These are phyloP conservation scores for Adansonia digitata DNA, from an alignment of 345 rosid genomes.

Conservation along the genomic window DNA sequence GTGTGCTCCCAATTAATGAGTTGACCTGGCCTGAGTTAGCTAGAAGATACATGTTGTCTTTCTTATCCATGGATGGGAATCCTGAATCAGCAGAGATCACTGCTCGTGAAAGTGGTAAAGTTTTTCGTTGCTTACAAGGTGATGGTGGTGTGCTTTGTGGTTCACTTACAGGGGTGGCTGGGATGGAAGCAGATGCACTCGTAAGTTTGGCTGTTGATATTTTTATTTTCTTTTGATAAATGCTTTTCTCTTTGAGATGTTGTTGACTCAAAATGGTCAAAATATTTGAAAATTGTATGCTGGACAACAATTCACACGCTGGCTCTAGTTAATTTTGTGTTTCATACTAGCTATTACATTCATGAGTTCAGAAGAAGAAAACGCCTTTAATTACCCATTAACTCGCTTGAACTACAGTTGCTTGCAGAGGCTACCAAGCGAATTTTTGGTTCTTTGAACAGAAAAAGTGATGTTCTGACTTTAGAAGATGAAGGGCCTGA, in stretches of 20 bases:
- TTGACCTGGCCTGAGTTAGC: constrained; percentile 96
- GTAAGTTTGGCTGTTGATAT: constrained; percentile 45
- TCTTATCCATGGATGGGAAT: constrained; percentile 77
- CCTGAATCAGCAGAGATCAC: constrained; percentile 79
- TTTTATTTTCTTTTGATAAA: background rate
- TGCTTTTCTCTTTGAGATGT: background rate
- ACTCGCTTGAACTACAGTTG: constrained; percentile 55
- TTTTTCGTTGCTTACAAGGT: constrained; percentile 89
- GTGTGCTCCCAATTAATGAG: constrained; percentile 79
- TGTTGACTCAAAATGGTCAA: background rate
- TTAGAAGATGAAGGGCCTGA: constrained; percentile 66
- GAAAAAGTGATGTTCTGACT: constrained; percentile 49
- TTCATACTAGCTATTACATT: background rate
- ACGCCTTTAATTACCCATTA: constrained; percentile 16
- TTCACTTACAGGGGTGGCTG: constrained; percentile 85
- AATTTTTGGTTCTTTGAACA: constrained; percentile 56
- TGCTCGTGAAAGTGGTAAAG: constrained; percentile 80
- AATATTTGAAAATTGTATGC: background rate
- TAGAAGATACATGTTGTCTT: constrained; percentile 75
- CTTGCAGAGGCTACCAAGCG: constrained; percentile 92
- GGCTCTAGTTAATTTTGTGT: background rate
- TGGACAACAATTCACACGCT: background rate
- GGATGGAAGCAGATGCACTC: constrained; percentile 94
- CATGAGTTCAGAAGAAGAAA: background rate
- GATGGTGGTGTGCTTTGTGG: constrained; percentile 98